These are phyloP conservation scores for Yarrowia sp. DNA, from an alignment of 805 yeast genomes.

Conservation along the genomic window DNA sequence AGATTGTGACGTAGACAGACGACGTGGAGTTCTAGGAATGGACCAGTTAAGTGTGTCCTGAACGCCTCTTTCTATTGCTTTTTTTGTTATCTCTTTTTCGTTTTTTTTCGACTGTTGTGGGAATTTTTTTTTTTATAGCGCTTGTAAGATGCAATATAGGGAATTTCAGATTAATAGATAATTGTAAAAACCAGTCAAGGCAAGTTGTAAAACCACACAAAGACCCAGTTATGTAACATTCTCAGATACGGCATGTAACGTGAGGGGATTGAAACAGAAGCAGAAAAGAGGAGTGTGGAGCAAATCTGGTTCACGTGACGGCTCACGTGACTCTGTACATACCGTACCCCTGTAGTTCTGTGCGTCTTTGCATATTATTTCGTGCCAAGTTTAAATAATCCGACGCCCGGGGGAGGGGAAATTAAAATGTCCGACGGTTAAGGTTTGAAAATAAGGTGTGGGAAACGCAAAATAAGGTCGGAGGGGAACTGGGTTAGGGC, in stretches of 20 bases:
- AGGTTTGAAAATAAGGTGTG: neutral
- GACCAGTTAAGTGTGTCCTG: no score
- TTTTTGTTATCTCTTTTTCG: no score
- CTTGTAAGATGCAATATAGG: neutral
- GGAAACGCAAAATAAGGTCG: neutral
- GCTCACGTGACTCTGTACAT: neutral
- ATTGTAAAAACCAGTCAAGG: no score
- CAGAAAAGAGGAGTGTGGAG: no score
- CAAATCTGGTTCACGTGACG: no score
- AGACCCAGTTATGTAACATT: neutral
- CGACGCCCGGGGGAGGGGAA: conserved; percentile 23
- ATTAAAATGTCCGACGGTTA: conserved; percentile 6
- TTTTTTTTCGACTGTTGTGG: no score
- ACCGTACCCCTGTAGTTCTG: neutral
- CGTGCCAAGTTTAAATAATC: conserved; percentile 7
- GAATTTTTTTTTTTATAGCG: neutral
- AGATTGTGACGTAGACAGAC: no score
- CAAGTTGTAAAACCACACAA: neutral
- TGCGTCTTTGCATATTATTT: neutral
- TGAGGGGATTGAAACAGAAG: no score
- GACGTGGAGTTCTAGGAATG: no score
- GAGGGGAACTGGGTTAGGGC: conserved; percentile 17
- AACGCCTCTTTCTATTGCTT: no score
- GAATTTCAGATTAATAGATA: no score
- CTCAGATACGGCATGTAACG: no score